Evolutionary conservation across 768 basidiomycete genomes (phyloP), one percentile per base, ranked within the genome.

Genomic region (Boletus eberwhitei): DNA sequence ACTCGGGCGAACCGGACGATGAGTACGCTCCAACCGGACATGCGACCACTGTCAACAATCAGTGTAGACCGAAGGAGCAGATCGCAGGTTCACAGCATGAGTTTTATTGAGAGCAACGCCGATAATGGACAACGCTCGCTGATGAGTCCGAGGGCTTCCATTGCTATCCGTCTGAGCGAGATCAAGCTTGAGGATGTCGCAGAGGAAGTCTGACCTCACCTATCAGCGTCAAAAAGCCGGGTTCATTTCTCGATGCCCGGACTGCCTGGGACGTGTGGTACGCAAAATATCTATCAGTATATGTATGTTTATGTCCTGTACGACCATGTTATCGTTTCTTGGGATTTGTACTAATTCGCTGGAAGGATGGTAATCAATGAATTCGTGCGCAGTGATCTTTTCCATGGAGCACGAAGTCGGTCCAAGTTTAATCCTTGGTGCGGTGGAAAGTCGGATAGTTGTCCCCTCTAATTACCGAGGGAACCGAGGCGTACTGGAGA

Each of bases 81-180:
- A 17, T 32, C 52, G 9, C 40, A 43, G 13, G 37, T 44, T 34
- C 53, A 49, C 1, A 35, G 41, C 19, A 29, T 14, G 17, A 42
- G 42, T 9, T 17, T 40, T 4, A 42, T 40, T 5, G 45, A 51
- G 47, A 39, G 8, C n/a, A 37, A 32, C 22, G 2, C 19, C 7
- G 46, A 55, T 1, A 16, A 46, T 16, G 48, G 13, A 16, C 49
- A 5, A 16, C 13, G 16, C 22, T 32, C 11, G 5, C 22, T 22
- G 8, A 8, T 16, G 31, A 11, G 14, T 6, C 4, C 26, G 11
- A 52, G 19, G 38, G 31, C 26, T 17, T 16, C 31, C 1, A 7
- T 22, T 2, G 11, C 4, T 38, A 0, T 19, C n/a, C 31, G n/a
- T 36, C 54, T 44, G 48, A 70, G 73, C n/a, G 19, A 7, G 19